A percentile compares a stretch with the other conserved stretches of the same genome.
Evolutionary conservation across 331 rosid species (phyloP).

Genomic region (Acacia pycnantha): DNA sequence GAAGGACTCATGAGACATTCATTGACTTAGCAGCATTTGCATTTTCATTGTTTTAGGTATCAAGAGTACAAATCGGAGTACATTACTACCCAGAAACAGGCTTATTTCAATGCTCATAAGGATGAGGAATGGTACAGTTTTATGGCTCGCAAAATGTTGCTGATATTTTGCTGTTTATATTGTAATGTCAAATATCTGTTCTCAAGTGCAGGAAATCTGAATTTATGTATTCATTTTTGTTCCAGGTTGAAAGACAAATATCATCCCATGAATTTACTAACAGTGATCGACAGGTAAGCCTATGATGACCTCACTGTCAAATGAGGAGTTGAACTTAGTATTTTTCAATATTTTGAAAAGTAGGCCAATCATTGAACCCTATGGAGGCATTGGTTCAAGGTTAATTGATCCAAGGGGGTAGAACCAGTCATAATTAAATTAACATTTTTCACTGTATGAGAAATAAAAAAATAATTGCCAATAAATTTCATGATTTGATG

Average conservation of each 20-base stretch:
- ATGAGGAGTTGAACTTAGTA: constrained; percentile 6
- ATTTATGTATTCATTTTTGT: constrained; percentile 26
- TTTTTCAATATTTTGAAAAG: background rate
- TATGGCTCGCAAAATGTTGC: background rate
- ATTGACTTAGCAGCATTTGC: constrained; percentile 25
- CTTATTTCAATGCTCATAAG: constrained; percentile 88
- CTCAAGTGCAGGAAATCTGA: constrained; percentile 5
- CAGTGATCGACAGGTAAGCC: constrained; percentile 82
- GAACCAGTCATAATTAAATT: background rate
- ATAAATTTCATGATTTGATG: background rate
- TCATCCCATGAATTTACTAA: constrained; percentile 88
- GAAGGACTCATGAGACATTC: constrained; percentile 9
- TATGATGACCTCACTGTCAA: constrained; percentile 2
- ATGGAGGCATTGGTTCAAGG: background rate
- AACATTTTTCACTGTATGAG: background rate
- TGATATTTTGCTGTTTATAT: constrained; percentile 12
- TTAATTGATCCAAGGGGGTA: background rate
- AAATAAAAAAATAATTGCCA: background rate
- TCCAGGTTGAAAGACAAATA: constrained; percentile 93
- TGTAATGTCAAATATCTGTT: background rate
- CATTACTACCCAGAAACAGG: constrained; percentile 86
- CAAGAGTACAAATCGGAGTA: constrained; percentile 95
- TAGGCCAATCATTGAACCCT: background rate
- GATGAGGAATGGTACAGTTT: constrained; percentile 82
- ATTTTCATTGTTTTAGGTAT: constrained; percentile 47